Conservation (phyloP, 257 asterid species). For the Penstemon newberryi region DNA sequence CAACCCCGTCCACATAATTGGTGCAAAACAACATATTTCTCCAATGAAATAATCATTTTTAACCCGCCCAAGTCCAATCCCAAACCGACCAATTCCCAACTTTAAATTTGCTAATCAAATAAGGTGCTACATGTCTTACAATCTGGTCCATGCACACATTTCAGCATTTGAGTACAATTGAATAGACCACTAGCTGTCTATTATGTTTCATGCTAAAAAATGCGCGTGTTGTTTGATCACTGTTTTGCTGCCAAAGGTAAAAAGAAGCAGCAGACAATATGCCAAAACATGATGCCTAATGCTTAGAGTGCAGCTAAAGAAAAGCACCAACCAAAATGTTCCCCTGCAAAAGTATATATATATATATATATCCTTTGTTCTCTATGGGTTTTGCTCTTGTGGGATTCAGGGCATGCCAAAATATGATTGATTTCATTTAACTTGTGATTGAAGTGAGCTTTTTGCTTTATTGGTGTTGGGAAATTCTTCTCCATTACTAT, state of each 20-base stretch:
- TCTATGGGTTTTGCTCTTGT: neutral
- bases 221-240: slow-evolving; percentile 34
- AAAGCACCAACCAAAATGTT: slow-evolving; percentile 28
- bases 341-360: slow-evolving; percentile 14
- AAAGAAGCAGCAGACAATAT: slow-evolving; percentile 20
- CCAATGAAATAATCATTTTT: too few species aligned
- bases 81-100: too few species aligned
- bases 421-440: slow-evolving; percentile 7
- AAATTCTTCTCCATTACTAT: neutral
- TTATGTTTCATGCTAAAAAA: slow-evolving; percentile 27
- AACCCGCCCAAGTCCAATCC: too few species aligned
- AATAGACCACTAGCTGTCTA: neutral
- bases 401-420: neutral
- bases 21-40: too few species aligned
- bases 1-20: neutral
- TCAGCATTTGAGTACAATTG: neutral
- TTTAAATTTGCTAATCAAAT: neutral
- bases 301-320: slow-evolving; percentile 41
- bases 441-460: slow-evolving; percentile 19
- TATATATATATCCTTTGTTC: too few species aligned
- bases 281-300: slow-evolving; percentile 8
- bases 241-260: slow-evolving; percentile 29
- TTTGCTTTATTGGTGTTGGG: slow-evolving; percentile 3
- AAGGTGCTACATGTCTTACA: neutral
- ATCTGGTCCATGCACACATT: slow-evolving; percentile 6